Percentiles rank a stretch among this genome's conserved stretches.
Conservation (phyloP, 129 eudicot genomes). For the Helichrysum umbraculigerum region DNA sequence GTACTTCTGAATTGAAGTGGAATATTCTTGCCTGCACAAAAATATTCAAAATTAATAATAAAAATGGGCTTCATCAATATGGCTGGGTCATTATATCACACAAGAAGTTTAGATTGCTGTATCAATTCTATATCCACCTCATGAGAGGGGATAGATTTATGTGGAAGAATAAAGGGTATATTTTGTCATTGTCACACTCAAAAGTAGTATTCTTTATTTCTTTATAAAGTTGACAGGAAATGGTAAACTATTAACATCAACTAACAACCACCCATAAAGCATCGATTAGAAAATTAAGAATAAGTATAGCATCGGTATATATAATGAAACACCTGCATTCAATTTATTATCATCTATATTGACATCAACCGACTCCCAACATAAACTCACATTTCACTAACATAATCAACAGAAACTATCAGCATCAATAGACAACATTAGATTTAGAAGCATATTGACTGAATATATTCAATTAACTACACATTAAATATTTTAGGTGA, state of each 20-base stretch:
- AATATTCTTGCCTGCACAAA: conserved; percentile 75
- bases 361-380: background rate
- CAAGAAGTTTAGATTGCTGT: background rate
- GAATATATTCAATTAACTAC: background rate
- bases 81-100: background rate
- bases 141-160: background rate
- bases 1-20: conserved; percentile 89
- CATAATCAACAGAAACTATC: background rate
- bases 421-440: background rate
- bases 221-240: no score
- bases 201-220: no score
- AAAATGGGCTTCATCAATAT: background rate
- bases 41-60: background rate
- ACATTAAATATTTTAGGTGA: background rate
- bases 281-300: no score
- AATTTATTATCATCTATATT: background rate
- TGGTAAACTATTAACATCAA: no score
- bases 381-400: background rate
- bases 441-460: background rate
- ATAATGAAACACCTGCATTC: background rate
- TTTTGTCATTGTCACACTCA: no score
- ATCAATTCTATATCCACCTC: background rate
- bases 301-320: no score
- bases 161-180: no score
- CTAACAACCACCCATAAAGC: no score